These are phyloP conservation scores for Saitozyma podzolica DNA, from an alignment of 768 basidiomycete species.

Conservation along the genomic window DNA sequence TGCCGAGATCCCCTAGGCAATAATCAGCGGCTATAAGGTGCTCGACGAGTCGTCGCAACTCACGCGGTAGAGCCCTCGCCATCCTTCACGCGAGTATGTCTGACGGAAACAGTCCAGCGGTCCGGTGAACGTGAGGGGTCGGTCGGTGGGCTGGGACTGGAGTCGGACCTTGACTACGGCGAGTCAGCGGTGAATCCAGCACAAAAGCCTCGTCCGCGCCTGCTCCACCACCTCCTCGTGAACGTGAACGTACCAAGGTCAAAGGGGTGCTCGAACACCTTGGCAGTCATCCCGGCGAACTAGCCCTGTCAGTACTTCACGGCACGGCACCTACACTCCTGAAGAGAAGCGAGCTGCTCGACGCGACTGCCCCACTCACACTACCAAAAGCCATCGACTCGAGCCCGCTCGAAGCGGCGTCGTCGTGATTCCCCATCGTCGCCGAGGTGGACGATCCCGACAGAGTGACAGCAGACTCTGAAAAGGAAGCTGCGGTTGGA, in stretches of 20 bases:
- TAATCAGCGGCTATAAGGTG: slow-evolving; percentile 8
- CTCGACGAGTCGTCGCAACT: slow-evolving; percentile 41
- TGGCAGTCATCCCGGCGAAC: slow-evolving; percentile 83
- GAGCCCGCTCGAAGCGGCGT: slow-evolving; percentile 18
- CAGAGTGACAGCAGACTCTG: too few species aligned
- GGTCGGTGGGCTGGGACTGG: slow-evolving; percentile 81
- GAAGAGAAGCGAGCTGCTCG: slow-evolving; percentile 2
- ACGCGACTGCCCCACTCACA: slow-evolving; percentile 21
- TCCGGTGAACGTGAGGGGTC: slow-evolving; percentile 71
- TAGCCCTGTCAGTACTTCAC: slow-evolving; percentile 41
- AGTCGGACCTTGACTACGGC: slow-evolving; percentile 75
- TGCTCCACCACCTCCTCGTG: background rate
- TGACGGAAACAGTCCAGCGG: slow-evolving; percentile 81
- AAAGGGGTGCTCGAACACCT: slow-evolving; percentile 90
- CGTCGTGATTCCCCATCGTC: background rate
- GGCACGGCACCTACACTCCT: slow-evolving; percentile 9
- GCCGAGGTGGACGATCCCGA: too few species aligned
- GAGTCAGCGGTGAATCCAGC: background rate
- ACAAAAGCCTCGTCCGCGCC: background rate
- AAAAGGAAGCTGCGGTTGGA: too few species aligned
- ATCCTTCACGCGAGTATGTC: slow-evolving; percentile 78
- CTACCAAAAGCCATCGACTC: slow-evolving; percentile 51
- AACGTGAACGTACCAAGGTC: slow-evolving; percentile 63
- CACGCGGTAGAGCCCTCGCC: slow-evolving; percentile 83
- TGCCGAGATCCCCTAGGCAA: slow-evolving; percentile 77